Evolutionary conservation across 2,329 filamentous ascomycete species (phyloP).

Genomic region (Didymella exigua): DNA sequence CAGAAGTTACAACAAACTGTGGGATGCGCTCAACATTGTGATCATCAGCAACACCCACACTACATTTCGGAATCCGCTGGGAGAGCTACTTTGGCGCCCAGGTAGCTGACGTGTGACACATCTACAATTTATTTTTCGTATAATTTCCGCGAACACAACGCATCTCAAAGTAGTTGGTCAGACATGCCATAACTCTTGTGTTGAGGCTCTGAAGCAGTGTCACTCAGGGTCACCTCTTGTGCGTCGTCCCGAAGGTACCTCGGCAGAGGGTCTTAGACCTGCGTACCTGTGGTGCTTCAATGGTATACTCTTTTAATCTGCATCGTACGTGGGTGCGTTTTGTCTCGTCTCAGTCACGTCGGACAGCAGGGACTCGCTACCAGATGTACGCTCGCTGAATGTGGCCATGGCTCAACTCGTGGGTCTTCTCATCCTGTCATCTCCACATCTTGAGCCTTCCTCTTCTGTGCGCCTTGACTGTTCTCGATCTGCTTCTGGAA

Average conservation of each 20-base stretch:
- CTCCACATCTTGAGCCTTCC: constrained; percentile 40
- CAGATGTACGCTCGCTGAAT: background rate
- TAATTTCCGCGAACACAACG: background rate
- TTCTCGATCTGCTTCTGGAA: constrained; percentile 30
- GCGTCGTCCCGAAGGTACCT: background rate
- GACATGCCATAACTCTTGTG: background rate
- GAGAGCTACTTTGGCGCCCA: background rate
- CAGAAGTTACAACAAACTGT: background rate
- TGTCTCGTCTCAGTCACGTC: background rate
- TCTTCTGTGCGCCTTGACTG: constrained; percentile 27
- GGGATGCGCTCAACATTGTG: too few species aligned
- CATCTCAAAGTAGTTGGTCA: background rate
- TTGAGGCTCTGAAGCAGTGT: constrained; percentile 14
- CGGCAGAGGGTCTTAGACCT: constrained; percentile 5
- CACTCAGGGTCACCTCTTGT: background rate
- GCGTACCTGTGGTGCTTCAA: constrained; percentile 10
- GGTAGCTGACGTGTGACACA: background rate
- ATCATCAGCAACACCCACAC: background rate
- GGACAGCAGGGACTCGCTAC: background rate
- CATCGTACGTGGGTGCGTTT: background rate
- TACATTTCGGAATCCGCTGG: background rate
- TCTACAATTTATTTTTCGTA: background rate
- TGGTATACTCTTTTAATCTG: background rate
- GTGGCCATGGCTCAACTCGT: background rate
- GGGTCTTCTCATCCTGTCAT: constrained; percentile 37